A percentile compares a stretch with the other conserved stretches of the same genome.
phyloP scores from a whole-genome alignment of 768 basidiomycete species.

The Suillus occidentalis region DNA sequence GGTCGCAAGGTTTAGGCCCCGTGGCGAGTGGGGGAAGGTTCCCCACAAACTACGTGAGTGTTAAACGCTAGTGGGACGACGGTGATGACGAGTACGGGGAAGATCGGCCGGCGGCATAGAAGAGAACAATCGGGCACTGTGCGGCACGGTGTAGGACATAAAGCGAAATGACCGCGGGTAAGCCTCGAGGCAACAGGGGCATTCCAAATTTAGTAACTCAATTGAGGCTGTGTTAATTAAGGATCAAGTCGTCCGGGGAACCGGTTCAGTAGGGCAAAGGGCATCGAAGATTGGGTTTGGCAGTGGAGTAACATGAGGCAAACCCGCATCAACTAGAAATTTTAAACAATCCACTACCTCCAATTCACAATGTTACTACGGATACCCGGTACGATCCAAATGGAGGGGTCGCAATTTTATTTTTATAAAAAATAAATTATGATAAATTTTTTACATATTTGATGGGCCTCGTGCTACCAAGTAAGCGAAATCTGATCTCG shows the following conservation, averaged over 20 bases:
- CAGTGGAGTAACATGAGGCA: constrained; percentile 2
- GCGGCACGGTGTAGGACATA: constrained; percentile 3
- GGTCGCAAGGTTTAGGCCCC: constrained; percentile 1
- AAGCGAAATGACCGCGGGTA: constrained; percentile 1
- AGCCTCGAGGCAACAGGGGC: constrained; percentile 7
- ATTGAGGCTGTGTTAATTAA: constrained; percentile 1
- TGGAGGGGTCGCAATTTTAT: not conserved
- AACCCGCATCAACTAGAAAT: no score
- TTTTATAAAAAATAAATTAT: not conserved
- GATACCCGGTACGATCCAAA: not conserved
- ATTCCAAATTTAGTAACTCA: not conserved
- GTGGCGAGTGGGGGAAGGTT: not conserved
- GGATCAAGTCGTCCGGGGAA: constrained; percentile 7
- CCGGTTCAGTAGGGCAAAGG: not conserved
- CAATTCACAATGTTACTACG: no score
- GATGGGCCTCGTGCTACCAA: constrained; percentile 2
- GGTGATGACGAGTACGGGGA: not conserved
- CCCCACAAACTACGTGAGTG: not conserved
- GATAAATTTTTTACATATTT: not conserved
- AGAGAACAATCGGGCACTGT: not conserved
- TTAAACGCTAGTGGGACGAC: constrained; percentile 1
- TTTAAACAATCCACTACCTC: no score
- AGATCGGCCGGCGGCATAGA: not conserved
- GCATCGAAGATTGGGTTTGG: constrained; percentile 4
- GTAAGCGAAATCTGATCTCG: not conserved